Evolutionary conservation across 305 asterid species (phyloP), one percentile per base, ranked within the genome.

Genomic region (Fraxinus sp.): DNA sequence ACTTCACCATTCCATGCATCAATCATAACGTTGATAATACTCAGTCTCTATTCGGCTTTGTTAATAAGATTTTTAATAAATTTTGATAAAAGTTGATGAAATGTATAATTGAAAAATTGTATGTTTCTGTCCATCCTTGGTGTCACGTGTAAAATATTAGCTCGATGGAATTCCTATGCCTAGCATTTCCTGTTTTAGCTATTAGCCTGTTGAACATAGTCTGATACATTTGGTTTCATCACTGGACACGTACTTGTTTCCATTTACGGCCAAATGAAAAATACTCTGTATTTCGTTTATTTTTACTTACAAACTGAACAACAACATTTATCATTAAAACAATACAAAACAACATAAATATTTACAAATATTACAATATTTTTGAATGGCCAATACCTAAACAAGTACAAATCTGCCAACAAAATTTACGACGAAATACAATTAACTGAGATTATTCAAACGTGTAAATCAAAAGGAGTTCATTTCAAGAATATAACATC

Each of bases 401-500:
- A 36, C 39, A 52, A n/a, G 20, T 55, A 55, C 64, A 20, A 20
- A 4, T 57, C 11, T 18, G 66, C 26, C 22, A 57, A 57, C 66
- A 52, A 4, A 55, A 57, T 57, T 57, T 57, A 20, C 70, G 22
- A 59, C 28, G 13, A 59, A 59, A 55, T 5, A 46, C 57, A 46
- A 20, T 26, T 28, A 66, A 24, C 36, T 11, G 2, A 10, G 30
- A 24, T 64, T 13, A 24, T n/a, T 26, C n/a, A 13, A 24, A 64
- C 6, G 33, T n/a, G 46, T 71, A 41, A 32, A 78, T 76, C 83
- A 92, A 81, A 92, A 89, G 24, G 96, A 88, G 86, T 92, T 90
- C 92, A 90, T 90, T 84, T 92, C 94, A 30, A 90, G 91, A 82
- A 90, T 83, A 55, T 88, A 92, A 62, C 88, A 82, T 86, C 88